Evolutionary conservation across 164 flowering plant species (phyloP).

Genomic region (Piper longum): DNA sequence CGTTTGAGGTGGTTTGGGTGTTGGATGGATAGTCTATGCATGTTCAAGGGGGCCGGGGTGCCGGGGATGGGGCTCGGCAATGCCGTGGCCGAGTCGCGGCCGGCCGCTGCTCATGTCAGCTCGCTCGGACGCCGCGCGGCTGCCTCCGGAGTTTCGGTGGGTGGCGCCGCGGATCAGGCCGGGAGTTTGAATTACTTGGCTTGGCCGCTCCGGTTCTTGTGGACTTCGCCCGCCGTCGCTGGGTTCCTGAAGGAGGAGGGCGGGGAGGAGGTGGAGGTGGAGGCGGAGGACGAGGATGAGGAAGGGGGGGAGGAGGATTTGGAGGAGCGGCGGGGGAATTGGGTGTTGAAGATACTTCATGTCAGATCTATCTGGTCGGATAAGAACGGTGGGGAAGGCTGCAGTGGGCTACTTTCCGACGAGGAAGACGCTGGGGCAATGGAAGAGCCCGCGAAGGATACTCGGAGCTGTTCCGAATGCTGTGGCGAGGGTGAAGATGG

Average conservation of each 20-base stretch:
- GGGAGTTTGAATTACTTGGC: conserved; percentile 27
- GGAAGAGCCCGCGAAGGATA: background rate
- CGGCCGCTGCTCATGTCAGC: conserved; percentile 20
- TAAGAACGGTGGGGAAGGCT: conserved; percentile 2
- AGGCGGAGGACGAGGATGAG: conserved; percentile 1
- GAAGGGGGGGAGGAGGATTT: conserved; percentile 2
- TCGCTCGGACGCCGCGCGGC: conserved; percentile 15
- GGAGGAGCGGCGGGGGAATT: conserved; percentile 20
- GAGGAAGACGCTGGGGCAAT: background rate
- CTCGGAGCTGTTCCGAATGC: conserved; percentile 5
- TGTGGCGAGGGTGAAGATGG: conserved; percentile 17
- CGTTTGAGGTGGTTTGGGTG: no score
- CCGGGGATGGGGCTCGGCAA: conserved; percentile 18
- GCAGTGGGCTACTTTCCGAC: background rate
- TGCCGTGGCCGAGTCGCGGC: conserved; percentile 17
- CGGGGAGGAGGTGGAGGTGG: background rate
- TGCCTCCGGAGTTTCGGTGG: conserved; percentile 13
- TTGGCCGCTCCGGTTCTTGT: conserved; percentile 42
- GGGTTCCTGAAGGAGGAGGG: conserved; percentile 1
- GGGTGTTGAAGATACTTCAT: conserved; percentile 69
- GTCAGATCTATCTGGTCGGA: conserved; percentile 37
- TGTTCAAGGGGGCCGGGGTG: conserved; percentile 26
- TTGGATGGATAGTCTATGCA: conserved; percentile 46
- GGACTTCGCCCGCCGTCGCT: conserved; percentile 26
- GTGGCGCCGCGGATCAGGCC: conserved; percentile 4